phyloP scores from a whole-genome alignment of 352 stramenopile genomes.

The Phytophthora pluvialis region DNA sequence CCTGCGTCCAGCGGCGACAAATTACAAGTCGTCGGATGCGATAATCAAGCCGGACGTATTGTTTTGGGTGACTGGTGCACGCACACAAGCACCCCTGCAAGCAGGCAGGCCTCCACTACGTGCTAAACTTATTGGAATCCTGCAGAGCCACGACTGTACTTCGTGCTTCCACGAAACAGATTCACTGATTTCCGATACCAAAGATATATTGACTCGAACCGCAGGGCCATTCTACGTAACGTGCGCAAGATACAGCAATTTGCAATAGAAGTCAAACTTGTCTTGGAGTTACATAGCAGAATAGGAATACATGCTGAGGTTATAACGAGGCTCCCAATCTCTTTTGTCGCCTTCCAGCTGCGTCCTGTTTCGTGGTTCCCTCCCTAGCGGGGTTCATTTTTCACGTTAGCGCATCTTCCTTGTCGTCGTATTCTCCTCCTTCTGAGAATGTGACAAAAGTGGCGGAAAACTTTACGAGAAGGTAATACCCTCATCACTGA shows the following conservation, averaged over 20 bases:
- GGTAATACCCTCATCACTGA: constrained; percentile 39
- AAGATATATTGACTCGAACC: constrained; percentile 6
- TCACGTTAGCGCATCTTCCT: too few species aligned
- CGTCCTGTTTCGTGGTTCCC: too few species aligned
- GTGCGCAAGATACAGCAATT: too few species aligned
- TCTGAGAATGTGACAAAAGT: too few species aligned
- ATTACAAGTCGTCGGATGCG: constrained; percentile 10
- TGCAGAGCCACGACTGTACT: neutral
- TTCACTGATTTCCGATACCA: constrained; percentile 11
- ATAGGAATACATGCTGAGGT: too few species aligned
- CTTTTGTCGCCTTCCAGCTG: too few species aligned
- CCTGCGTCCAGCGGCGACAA: constrained; percentile 1
- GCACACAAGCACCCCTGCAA: constrained; percentile 16
- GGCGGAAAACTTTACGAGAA: constrained; percentile 51
- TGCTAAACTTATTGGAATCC: constrained; percentile 8
- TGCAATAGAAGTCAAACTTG: too few species aligned
- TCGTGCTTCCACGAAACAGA: constrained; percentile 12
- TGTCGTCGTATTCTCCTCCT: too few species aligned
- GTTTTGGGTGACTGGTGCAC: constrained; percentile 10
- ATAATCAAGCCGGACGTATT: constrained; percentile 10
- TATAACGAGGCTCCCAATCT: too few species aligned
- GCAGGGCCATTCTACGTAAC: too few species aligned
- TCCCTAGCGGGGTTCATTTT: too few species aligned
- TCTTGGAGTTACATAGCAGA: too few species aligned
- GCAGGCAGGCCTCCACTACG: constrained; percentile 1